Evolutionary conservation across 495 filamentous ascomycete species (phyloP).

Genomic region (Neurospora sp.): DNA sequence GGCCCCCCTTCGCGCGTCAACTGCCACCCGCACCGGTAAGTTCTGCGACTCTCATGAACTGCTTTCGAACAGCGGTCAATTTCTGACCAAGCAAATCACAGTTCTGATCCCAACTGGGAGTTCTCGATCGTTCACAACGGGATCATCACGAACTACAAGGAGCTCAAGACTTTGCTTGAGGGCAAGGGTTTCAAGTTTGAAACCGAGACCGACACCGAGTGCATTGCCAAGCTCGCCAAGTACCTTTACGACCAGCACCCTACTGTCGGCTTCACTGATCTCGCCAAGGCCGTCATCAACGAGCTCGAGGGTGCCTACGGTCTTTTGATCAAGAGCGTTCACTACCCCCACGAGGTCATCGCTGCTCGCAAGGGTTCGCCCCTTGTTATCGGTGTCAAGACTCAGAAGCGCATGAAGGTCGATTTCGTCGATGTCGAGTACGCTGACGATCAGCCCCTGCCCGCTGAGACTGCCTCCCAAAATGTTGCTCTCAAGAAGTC

Average conservation of each 20-base stretch:
- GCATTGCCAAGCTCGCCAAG: constrained; percentile 97
- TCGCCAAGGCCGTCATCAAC: constrained; percentile 95
- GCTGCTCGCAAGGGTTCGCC: constrained; percentile 97
- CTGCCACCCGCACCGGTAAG: constrained; percentile 96
- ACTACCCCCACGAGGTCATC: constrained; percentile 96
- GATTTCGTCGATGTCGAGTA: constrained; percentile 99
- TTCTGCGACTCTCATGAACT: neutral
- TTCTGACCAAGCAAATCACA: constrained; percentile 7
- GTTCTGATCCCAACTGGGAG: constrained; percentile 78
- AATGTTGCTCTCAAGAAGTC: constrained; percentile 91
- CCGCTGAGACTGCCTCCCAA: constrained; percentile 91
- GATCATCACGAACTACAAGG: constrained; percentile 99
- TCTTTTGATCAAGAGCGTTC: constrained; percentile 91
- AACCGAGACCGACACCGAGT: constrained; percentile 98
- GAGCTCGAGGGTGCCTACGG: constrained; percentile 97
- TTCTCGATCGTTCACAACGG: constrained; percentile 98
- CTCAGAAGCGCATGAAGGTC: constrained; percentile 98
- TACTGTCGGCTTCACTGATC: constrained; percentile 86
- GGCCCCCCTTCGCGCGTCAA: constrained; percentile 86
- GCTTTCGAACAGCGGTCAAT: neutral
- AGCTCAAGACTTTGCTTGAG: constrained; percentile 85
- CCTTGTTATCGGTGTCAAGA: constrained; percentile 89
- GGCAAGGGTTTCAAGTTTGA: constrained; percentile 96
- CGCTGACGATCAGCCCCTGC: constrained; percentile 74
- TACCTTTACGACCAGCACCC: constrained; percentile 96